Conservation (phyloP, 1,284 basidiomycete genomes). For the Apiotrichum porosum region DNA sequence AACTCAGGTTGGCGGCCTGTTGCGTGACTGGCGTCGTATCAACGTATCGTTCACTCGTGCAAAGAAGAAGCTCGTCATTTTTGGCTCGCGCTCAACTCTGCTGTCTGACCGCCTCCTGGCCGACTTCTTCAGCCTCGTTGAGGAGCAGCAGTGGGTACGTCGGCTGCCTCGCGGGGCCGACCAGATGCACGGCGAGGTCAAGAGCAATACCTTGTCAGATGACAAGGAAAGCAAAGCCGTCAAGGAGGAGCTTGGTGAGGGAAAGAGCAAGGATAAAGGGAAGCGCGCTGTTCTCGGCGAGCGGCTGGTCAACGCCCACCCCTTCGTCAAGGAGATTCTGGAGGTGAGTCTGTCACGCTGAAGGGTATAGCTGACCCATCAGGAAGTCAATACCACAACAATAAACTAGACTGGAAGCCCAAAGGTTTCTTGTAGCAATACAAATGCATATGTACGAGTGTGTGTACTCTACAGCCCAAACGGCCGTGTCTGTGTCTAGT, state of each 20-base stretch:
- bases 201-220: background rate
- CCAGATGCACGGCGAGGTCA: slow-evolving; percentile 17
- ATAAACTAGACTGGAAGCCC: background rate
- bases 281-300: slow-evolving; percentile 2
- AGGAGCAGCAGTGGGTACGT: slow-evolving; percentile 64
- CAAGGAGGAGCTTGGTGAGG: background rate
- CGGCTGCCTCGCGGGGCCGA: slow-evolving; percentile 57
- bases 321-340: slow-evolving; percentile 27
- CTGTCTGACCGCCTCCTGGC: slow-evolving; percentile 56
- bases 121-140: slow-evolving; percentile 71
- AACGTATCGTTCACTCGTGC: slow-evolving; percentile 97
- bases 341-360: too few species aligned
- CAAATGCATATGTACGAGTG: slow-evolving; percentile 8
- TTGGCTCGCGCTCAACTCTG: slow-evolving; percentile 77
- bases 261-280: background rate
- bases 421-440: slow-evolving; percentile 13
- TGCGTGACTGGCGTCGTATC: slow-evolving; percentile 91
- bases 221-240: background rate
- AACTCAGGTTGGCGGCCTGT: slow-evolving; percentile 78
- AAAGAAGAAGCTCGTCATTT: slow-evolving; percentile 78
- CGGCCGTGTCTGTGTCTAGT: background rate
- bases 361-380: slow-evolving; percentile 3
- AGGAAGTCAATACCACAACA: background rate
- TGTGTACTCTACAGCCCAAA: slow-evolving; percentile 1
- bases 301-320: slow-evolving; percentile 6